phyloP scores from a whole-genome alignment of 1,284 basidiomycete species.

The Moesziomyces aphidis region DNA sequence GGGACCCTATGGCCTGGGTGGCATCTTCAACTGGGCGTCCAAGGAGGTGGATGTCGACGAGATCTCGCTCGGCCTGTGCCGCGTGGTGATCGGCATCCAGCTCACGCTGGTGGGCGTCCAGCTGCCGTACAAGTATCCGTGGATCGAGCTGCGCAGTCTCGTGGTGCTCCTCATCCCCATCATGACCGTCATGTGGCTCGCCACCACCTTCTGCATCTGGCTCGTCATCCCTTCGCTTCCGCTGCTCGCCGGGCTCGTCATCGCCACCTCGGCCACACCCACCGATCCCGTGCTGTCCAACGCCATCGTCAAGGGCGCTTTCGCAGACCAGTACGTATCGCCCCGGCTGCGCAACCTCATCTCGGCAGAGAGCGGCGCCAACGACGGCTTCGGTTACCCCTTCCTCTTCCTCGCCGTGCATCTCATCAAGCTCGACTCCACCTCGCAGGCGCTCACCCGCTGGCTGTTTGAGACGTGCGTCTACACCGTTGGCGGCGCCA shows the following conservation, averaged over 20 bases:
- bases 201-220: slow-evolving; percentile 50
- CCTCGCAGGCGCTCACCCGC: slow-evolving; percentile 32
- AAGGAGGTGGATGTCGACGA: slow-evolving; percentile 40
- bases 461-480: slow-evolving; percentile 53
- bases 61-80: slow-evolving; percentile 46
- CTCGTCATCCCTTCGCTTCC: slow-evolving; percentile 48
- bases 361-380: slow-evolving; percentile 61
- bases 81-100: slow-evolving; percentile 58
- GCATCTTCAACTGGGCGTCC: slow-evolving; percentile 42
- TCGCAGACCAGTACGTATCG: slow-evolving; percentile 61
- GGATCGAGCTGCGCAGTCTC: slow-evolving; percentile 46
- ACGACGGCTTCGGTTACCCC: slow-evolving; percentile 59
- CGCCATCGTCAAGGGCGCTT: slow-evolving; percentile 60
- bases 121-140: slow-evolving; percentile 57
- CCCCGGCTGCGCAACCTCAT: slow-evolving; percentile 58
- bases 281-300: slow-evolving; percentile 61
- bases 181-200: slow-evolving; percentile 60
- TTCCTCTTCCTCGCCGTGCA: slow-evolving; percentile 58
- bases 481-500: slow-evolving; percentile 46
- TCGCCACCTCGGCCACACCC: slow-evolving; percentile 52
- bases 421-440: slow-evolving; percentile 43
- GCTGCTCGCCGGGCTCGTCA: slow-evolving; percentile 49
- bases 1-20: slow-evolving; percentile 52
- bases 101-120: slow-evolving; percentile 57
- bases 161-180: slow-evolving; percentile 49